Evolutionary conservation across 192 early-diverging fungal genomes (phyloP).

Genomic region (Ambispora gerdemannii): DNA sequence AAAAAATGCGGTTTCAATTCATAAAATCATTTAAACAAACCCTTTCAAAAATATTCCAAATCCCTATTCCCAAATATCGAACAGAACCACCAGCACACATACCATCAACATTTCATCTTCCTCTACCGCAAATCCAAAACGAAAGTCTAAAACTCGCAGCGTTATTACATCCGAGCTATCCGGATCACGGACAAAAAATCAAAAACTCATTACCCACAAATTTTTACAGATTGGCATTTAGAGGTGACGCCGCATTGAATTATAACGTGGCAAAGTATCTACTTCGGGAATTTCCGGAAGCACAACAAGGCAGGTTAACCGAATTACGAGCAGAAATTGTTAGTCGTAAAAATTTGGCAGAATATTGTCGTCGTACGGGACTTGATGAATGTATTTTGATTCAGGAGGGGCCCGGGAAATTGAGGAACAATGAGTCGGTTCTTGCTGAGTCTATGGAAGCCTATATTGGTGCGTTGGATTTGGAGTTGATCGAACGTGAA

Average conservation of each 20-base stretch:
- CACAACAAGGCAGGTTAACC: not conserved
- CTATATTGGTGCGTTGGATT: not conserved
- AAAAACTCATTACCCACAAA: not conserved
- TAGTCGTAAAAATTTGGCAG: not conserved
- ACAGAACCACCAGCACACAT: too few relatives aligned
- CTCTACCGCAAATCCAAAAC: not conserved
- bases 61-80: too few relatives aligned
- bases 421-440: not conserved
- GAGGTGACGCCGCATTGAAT: not conserved
- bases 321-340: not conserved
- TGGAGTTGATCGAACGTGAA: not conserved
- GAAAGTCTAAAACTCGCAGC: not conserved
- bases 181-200: not conserved
- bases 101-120: too few relatives aligned
- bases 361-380: not conserved
- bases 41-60: too few relatives aligned
- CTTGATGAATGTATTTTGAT: not conserved
- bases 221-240: not conserved
- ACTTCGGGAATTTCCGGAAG: not conserved
- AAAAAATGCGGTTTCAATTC: too few relatives aligned
- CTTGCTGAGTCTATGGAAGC: not conserved
- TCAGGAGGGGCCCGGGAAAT: not conserved
- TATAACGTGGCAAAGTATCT: not conserved
- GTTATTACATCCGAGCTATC: not conserved
- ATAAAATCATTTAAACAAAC: too few relatives aligned